Evolutionary conservation across 2,329 filamentous ascomycete genomes (phyloP), one percentile per base, ranked within the genome.

Genomic region (Blastomyces emzantsi): DNA sequence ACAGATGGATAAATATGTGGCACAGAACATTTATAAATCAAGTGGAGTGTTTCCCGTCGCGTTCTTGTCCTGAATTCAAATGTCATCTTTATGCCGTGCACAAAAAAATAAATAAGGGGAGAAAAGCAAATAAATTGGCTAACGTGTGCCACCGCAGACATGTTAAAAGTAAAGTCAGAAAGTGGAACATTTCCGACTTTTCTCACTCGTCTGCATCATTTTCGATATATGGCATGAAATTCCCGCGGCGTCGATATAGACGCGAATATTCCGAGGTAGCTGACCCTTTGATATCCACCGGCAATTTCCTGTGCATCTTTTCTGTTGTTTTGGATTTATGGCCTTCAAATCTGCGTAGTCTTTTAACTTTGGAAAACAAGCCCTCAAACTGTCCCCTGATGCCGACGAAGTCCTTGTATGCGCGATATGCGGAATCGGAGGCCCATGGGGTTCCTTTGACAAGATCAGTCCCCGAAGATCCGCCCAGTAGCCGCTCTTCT

Each of bases 401-500:
- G 15, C 63, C 65, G 11, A 64, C 30, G 41, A 67, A 64, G 43
- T 67, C 61, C 25, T 57, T 61, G 54, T 66, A 67, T 13, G 66
- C 64, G 17, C 56, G 54, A 39, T 56, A 54, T 39, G 64, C 62
- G 19, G 62, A 30, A 65, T 64, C 64, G 64, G 66, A 62, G 54
- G 59, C 55, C 66, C 69, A 62, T 43, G 33, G 33, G 11, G 36
- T 28, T 28, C 22, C 22, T 2, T 28, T 58, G 55, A 7, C n/a
- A 25, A 25, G 33, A 28, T n/a, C n/a, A 43, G 55, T 25, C 36
- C 4, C 22, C 11, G 36, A 41, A 36, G 36, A 17, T 28, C 33
- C 22, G n/a, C 36, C 19, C 19, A 36, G 41, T 19, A 28, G 7
- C n/a, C 69, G 19, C 58, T 74, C 72, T 19, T 58, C 62, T 17